Conservation (phyloP, 2,329 filamentous ascomycete species). For the Xylaria sp. region DNA sequence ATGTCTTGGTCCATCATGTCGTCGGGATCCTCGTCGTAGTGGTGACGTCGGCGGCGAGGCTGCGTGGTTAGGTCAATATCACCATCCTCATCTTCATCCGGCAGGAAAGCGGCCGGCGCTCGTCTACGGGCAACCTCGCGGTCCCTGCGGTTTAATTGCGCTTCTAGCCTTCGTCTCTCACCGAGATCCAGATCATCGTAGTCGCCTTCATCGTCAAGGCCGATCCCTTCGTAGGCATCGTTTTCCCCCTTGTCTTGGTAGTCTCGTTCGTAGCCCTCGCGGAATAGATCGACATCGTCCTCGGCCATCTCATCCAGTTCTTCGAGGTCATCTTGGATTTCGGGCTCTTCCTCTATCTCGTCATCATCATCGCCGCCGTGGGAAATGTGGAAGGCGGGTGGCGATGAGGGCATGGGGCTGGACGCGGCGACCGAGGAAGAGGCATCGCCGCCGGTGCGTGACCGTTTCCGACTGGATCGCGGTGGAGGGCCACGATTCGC, state of each 20-base stretch:
- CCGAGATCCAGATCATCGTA: conserved; percentile 76
- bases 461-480: conserved; percentile 65
- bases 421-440: conserved; percentile 65
- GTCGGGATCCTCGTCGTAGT: conserved; percentile 94
- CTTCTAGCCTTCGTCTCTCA: conserved; percentile 75
- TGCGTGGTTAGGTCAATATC: conserved; percentile 87
- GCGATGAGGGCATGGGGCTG: conserved; percentile 74
- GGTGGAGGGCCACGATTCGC: conserved; percentile 78
- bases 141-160: conserved; percentile 78
- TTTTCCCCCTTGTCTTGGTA: conserved; percentile 74
- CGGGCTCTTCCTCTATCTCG: conserved; percentile 76
- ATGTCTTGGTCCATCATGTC: conserved; percentile 93
- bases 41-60: conserved; percentile 84
- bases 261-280: conserved; percentile 77
- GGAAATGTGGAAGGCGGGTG: conserved; percentile 71
- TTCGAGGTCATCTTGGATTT: conserved; percentile 77
- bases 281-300: conserved; percentile 83
- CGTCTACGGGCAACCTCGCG: conserved; percentile 74
- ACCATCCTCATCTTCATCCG: conserved; percentile 83
- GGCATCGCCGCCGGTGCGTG: conserved; percentile 63
- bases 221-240: conserved; percentile 76
- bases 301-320: conserved; percentile 86
- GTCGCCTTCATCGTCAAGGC: conserved; percentile 81
- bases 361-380: conserved; percentile 79
- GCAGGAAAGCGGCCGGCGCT: conserved; percentile 78